Conservation (phyloP, 768 basidiomycete genomes). For the Tephrocybe rancida region DNA sequence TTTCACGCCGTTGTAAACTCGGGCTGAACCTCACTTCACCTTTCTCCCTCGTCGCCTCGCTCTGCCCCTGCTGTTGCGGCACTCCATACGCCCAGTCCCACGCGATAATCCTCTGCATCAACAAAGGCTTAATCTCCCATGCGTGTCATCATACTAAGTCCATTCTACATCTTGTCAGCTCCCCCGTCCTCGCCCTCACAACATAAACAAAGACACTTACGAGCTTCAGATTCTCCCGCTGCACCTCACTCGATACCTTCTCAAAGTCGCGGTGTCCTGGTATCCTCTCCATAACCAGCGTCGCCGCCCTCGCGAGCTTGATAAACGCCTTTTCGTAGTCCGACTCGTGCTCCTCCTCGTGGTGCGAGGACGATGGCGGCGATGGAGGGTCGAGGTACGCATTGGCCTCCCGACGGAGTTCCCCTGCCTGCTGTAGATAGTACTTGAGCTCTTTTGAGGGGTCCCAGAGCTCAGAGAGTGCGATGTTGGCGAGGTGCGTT, state of each 20-base stretch:
- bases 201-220: slow-evolving; percentile 42
- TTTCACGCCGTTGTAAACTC: background rate
- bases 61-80: background rate
- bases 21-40: no score
- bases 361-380: background rate
- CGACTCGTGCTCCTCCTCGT: slow-evolving; percentile 29
- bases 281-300: slow-evolving; percentile 78
- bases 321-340: slow-evolving; percentile 77
- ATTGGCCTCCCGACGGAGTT: slow-evolving; percentile 57
- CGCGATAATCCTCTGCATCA: slow-evolving; percentile 65
- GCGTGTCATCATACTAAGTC: slow-evolving; percentile 67
- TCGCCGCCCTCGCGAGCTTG: slow-evolving; percentile 71
- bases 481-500: slow-evolving; percentile 63
- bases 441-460: slow-evolving; percentile 62
- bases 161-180: slow-evolving; percentile 19
- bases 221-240: slow-evolving; percentile 67
- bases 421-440: slow-evolving; percentile 68
- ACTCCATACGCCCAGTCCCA: slow-evolving; percentile 48
- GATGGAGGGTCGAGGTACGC: slow-evolving; percentile 28
- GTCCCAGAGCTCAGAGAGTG: slow-evolving; percentile 59
- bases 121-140: slow-evolving; percentile 65
- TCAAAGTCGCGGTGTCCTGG: slow-evolving; percentile 71
- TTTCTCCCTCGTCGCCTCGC: background rate
- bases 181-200: slow-evolving; percentile 2
- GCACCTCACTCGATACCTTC: slow-evolving; percentile 51